These are phyloP conservation scores for Chalciporus piperatoides DNA, from an alignment of 1,284 basidiomycete species.

Conservation along the genomic window DNA sequence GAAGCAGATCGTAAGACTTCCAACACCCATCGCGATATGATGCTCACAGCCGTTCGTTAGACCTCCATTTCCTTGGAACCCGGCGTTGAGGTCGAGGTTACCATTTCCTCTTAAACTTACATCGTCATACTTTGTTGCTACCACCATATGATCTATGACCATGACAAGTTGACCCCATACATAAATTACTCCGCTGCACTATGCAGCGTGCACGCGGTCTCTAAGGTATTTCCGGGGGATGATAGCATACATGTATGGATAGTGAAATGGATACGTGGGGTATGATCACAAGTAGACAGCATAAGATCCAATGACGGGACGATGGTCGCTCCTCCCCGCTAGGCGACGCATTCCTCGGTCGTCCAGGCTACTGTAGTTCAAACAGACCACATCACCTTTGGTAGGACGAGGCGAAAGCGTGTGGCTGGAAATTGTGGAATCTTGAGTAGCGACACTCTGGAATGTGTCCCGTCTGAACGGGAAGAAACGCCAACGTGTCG, in stretches of 20 bases:
- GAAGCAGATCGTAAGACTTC: conserved; percentile 90
- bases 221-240: conserved; percentile 18
- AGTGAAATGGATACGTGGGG: conserved; percentile 2
- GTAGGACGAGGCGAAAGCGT: conserved; percentile 32
- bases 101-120: conserved; percentile 69
- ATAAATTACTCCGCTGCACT: conserved; percentile 16
- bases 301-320: conserved; percentile 76
- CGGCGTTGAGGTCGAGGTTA: conserved; percentile 99
- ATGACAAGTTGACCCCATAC: too few species aligned
- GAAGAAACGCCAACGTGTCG: conserved; percentile 57
- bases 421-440: conserved; percentile 24
- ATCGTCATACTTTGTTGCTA: background rate
- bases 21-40: background rate
- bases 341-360: conserved; percentile 71
- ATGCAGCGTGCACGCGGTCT: conserved; percentile 9
- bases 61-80: conserved; percentile 98
- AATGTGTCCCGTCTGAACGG: conserved; percentile 44
- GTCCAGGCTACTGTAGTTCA: conserved; percentile 70
- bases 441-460: conserved; percentile 29
- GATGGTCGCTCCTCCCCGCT: conserved; percentile 75
- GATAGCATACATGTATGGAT: conserved; percentile 5
- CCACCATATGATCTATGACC: conserved; percentile 5
- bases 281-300: conserved; percentile 50
- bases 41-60: conserved; percentile 40
- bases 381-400: conserved; percentile 64